phyloP scores from a whole-genome alignment of 2,329 filamentous ascomycete genomes.

The Nigrograna mackinnonii region DNA sequence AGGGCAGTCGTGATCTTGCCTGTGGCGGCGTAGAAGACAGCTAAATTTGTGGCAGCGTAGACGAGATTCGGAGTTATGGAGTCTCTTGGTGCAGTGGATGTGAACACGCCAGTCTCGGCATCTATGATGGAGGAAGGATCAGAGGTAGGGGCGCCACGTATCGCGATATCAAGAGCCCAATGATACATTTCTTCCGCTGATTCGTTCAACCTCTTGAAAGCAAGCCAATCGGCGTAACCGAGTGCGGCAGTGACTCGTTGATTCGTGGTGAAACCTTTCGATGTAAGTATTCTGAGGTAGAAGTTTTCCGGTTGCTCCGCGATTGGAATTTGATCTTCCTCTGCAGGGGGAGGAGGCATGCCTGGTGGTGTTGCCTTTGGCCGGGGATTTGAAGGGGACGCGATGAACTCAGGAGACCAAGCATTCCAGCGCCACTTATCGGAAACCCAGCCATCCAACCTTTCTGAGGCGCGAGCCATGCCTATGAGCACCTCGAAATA shows the following conservation, averaged over 20 bases:
- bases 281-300: slow-evolving; percentile 82
- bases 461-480: slow-evolving; percentile 74
- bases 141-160: slow-evolving; percentile 54
- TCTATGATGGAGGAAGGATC: slow-evolving; percentile 57
- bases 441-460: slow-evolving; percentile 76
- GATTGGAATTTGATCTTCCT: slow-evolving; percentile 74
- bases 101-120: slow-evolving; percentile 62
- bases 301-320: slow-evolving; percentile 71
- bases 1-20: slow-evolving; percentile 71
- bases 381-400: slow-evolving; percentile 81
- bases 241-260: slow-evolving; percentile 83
- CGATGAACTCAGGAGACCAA: slow-evolving; percentile 73
- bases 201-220: slow-evolving; percentile 70
- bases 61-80: slow-evolving; percentile 75
- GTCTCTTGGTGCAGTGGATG: slow-evolving; percentile 53
- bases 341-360: slow-evolving; percentile 66
- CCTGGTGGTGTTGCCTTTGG: slow-evolving; percentile 73
- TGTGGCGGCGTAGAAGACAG: slow-evolving; percentile 73
- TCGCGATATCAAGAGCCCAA: slow-evolving; percentile 77
- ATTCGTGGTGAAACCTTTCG: slow-evolving; percentile 74
- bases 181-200: slow-evolving; percentile 73
- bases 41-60: slow-evolving; percentile 74
- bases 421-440: slow-evolving; percentile 66
- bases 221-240: slow-evolving; percentile 82
- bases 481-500: slow-evolving; percentile 85